Evolutionary conservation across 2,329 filamentous ascomycete genomes (phyloP), one percentile per base, ranked within the genome.

Genomic region (Leptographium wingfieldii): DNA sequence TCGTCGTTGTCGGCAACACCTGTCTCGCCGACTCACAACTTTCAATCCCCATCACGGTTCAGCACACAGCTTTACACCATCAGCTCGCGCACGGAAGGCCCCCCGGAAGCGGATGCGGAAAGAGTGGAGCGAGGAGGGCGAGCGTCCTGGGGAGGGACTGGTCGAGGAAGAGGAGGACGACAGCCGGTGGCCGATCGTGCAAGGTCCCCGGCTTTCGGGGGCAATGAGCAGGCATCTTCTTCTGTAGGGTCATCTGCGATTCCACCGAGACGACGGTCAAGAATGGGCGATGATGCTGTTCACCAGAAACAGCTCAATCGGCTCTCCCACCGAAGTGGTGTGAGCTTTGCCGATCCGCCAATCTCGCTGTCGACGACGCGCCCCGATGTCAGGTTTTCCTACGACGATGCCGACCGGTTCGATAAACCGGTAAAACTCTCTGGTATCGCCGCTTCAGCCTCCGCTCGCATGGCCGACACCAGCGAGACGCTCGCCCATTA

Each of bases 51-150:
- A 1, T 55, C 67, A 38, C 65, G 60, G 10, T 48, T 62, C 14
- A 62, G 65, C 57, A 66, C 67, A 5, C 57, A 66, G 3, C 66
- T 72, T 7, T 70, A 71, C 59, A 70, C 69, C 9, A 70, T 71
- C 60, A 60, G 68, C 48, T 71, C 69, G 11, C 66, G 68, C 27
- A 64, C 63, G 12, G 62, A 66, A 46, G 61, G 58, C 27, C 59
- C 65, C 5, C 12, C 55, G 33, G 48, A 22, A n/a, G 19, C 49
- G n/a, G 40, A 46, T 14, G 9, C 48, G 22, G 33, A 53, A n/a
- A 16, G 7, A 16, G 3, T 16, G 27, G 46, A 52, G 29, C 43
- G 19, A 9, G 31, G 16, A 40, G 11, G 55, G 27, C 27, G 40
- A 12, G 46, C 54, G 11, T 48, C 54, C 12, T 38, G 14, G 29